Percentiles rank a stretch among this genome's conserved stretches.
Conservation (phyloP, 2,329 filamentous ascomycete genomes). For the Coniochaeta sp. region DNA sequence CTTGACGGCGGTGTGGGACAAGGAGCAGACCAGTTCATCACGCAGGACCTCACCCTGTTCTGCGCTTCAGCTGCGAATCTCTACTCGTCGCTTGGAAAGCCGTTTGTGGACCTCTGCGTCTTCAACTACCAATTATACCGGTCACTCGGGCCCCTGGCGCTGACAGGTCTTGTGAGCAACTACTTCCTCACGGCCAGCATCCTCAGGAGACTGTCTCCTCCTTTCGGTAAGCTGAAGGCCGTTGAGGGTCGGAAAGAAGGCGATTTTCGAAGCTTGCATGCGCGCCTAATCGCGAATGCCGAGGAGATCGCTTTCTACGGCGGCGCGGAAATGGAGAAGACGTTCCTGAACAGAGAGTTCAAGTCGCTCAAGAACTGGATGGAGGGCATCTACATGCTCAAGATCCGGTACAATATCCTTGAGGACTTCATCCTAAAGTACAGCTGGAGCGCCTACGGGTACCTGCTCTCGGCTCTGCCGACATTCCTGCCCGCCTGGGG, state of each 20-base stretch:
- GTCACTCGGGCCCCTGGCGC: slow-evolving; percentile 78
- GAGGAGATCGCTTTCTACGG: slow-evolving; percentile 98
- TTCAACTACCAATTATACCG: slow-evolving; percentile 98
- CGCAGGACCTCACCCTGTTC: slow-evolving; percentile 91
- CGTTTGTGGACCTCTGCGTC: slow-evolving; percentile 90
- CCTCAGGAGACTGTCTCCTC: slow-evolving; percentile 79
- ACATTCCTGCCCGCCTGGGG: slow-evolving; percentile 94
- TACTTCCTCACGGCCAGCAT: slow-evolving; percentile 93
- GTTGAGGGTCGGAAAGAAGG: slow-evolving; percentile 93
- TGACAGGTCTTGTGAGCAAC: slow-evolving; percentile 80
- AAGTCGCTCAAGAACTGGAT: slow-evolving; percentile 92
- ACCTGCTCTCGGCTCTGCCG: slow-evolving; percentile 84
- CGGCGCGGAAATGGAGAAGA: slow-evolving; percentile 89
- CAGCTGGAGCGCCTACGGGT: slow-evolving; percentile 96
- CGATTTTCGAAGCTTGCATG: slow-evolving; percentile 86
- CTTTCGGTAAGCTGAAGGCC: slow-evolving; percentile 93
- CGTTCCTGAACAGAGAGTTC: slow-evolving; percentile 86
- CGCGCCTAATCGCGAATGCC: slow-evolving; percentile 88
- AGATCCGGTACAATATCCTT: slow-evolving; percentile 97
- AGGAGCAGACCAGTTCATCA: slow-evolving; percentile 93
- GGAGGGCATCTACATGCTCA: slow-evolving; percentile 96
- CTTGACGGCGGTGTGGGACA: slow-evolving; percentile 88
- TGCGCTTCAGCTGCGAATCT: slow-evolving; percentile 86
- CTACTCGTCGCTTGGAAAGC: slow-evolving; percentile 96
- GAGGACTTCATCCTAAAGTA: slow-evolving; percentile 98